Percentiles rank a stretch among this genome's conserved stretches.
phyloP scores from a whole-genome alignment of 768 basidiomycete species.

The Naganishia randhawae region DNA sequence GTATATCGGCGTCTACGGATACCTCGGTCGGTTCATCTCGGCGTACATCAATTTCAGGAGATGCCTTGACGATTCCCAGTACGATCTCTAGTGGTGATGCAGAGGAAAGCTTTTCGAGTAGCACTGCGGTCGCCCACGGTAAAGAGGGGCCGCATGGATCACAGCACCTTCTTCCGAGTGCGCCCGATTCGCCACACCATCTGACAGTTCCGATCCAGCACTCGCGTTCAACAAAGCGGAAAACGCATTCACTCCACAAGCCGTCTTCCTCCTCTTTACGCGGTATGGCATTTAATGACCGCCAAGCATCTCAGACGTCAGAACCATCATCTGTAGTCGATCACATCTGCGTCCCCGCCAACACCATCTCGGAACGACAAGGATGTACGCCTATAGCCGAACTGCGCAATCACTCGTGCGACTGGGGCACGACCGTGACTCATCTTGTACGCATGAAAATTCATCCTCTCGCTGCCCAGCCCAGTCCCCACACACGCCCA shows the following conservation, averaged over 20 bases:
- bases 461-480: neutral
- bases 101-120: neutral
- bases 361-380: slow-evolving; percentile 17
- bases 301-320: neutral
- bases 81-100: neutral
- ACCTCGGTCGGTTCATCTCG: slow-evolving; percentile 4
- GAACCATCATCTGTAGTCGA: neutral
- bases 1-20: neutral
- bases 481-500: neutral
- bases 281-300: neutral
- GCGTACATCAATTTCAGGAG: neutral
- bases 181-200: neutral
- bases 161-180: neutral
- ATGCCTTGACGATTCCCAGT: neutral
- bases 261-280: neutral
- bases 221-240: neutral
- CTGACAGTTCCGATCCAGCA: slow-evolving; percentile 16
- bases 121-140: neutral
- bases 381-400: slow-evolving; percentile 19
- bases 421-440: slow-evolving; percentile 13
- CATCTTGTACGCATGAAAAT: slow-evolving; percentile 18
- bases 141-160: neutral
- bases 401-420: slow-evolving; percentile 10
- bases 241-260: slow-evolving; percentile 9
- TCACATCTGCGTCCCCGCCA: neutral